Base-by-base conservation (phyloP, 139 green algal genomes). In the Chlamydomonas schloesseri region DNA sequence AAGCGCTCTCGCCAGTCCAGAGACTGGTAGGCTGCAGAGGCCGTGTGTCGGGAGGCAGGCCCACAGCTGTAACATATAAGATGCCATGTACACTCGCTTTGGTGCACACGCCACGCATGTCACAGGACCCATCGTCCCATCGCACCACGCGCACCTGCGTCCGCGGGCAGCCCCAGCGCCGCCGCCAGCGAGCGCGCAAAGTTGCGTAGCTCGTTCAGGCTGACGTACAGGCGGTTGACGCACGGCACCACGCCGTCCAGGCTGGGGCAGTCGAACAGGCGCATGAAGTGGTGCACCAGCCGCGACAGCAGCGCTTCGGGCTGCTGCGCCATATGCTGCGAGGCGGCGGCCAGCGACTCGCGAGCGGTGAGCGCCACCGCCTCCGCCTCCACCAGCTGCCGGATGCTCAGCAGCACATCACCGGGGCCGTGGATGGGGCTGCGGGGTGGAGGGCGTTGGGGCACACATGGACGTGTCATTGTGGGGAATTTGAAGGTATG, bases 261-360 rank as follows among this genome's bases (percentile, higher is more conserved):
- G 6, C 73, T 80, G 1, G 60, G 75, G 57, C 84, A 90, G 34
- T 90, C 88, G 75, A 96, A 95, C 9, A 95, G 89, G 11, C 90
- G 81, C 89, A 92, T 87, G 81, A 93, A 93, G 53, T 94, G 91
- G 10, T 73, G 75, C 34, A 95, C 90, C 15, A 93, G 78, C 37
- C 87, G 84, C 23, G 78, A 65, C 55, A 94, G 80, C 73, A 94
- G 89, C 60, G 67, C 75, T 17, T 93, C 79, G 9, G 91, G 88
- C 8, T 90, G 18, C 31, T 60, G 31, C 33, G 73, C 23, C 69
- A 93, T 58, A n/a, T 88, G 34, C 23, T 34, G 29, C 64, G 85
- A n/a, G 21, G 92, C 92, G 13, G 86, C 86, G 5, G 70, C 82
- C 29, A 91, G 68, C 53, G 82, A 89, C 23, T 88, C 72, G 23